Base-by-base conservation (phyloP, 805 yeast species). In the Wickerhamomyces rabaulensis region DNA sequence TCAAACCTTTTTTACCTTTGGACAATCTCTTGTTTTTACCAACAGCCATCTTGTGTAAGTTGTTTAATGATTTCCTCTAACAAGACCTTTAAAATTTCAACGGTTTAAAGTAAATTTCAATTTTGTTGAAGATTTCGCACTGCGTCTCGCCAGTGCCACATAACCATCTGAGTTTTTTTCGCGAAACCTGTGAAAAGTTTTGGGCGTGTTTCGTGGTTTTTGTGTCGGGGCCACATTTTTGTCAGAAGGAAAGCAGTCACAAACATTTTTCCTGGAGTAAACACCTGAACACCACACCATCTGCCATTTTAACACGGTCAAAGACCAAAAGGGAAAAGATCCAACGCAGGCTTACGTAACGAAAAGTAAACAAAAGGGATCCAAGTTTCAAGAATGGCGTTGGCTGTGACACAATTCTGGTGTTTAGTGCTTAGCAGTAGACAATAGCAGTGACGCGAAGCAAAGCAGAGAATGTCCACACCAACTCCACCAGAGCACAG, bases 1-100 rank as follows among this genome's bases (percentile, higher is more conserved):
- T 92, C 75, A 89, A 79, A 70, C 98, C 97, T 79, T 92, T 92
- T 89, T 86, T 85, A 70, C 94, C 92, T 80, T 83, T 83, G 75
- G 80, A 75, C 70, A 80, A 74, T 73, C 85, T 78, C 84, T 86
- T 86, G 75, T 86, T 86, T 80, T 86, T 86, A 68, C 92, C 92
- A 70, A 84, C 88, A 79, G 87, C 89, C 62, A 57, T 58, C 52
- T 56, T 56, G 36, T 56, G 36, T 33, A 50, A 45, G 40, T 41
- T 45, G 29, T 45, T 26, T 21, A 9, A 29, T 29, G 33, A 29
- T 37, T 37, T 42, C 40, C 38, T 42, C 40, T 36, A 16, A 25
- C 26, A 20, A 19, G 21, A 17, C 41, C 29, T 39, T 39, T 23
- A 15, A 39, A 33, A 33, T 33, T 33, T 33, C 36, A 33, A 33